Percentiles rank a stretch among this genome's conserved stretches.
phyloP scores from a whole-genome alignment of 768 basidiomycete species.

The Tulasnella sp. region DNA sequence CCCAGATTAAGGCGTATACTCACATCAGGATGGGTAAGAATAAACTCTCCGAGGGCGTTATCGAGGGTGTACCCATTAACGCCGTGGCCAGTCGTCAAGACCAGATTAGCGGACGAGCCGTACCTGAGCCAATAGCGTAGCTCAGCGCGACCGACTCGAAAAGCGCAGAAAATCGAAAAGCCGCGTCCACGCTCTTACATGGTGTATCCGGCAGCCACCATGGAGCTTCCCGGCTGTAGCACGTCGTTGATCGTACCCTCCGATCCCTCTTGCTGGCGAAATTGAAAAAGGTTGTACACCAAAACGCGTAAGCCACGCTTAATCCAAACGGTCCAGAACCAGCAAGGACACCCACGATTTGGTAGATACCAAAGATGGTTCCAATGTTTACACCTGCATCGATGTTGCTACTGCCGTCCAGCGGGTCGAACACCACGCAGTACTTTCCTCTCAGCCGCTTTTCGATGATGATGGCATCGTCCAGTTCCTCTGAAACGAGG shows the following conservation, averaged over 20 bases:
- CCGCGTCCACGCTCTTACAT: slow-evolving; percentile 49
- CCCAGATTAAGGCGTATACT: slow-evolving; percentile 21
- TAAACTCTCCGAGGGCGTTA: slow-evolving; percentile 91
- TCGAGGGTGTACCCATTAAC: slow-evolving; percentile 99
- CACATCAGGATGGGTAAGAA: slow-evolving; percentile 93
- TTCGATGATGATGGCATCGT: slow-evolving; percentile 85
- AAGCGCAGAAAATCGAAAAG: background rate
- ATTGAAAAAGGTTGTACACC: slow-evolving; percentile 6
- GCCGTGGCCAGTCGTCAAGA: slow-evolving; percentile 86
- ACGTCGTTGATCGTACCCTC: slow-evolving; percentile 76
- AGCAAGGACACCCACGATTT: slow-evolving; percentile 46
- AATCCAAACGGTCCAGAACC: background rate
- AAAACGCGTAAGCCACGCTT: background rate
- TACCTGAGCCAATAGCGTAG: slow-evolving; percentile 36
- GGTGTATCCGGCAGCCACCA: slow-evolving; percentile 97
- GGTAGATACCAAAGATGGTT: slow-evolving; percentile 95
- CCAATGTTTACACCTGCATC: slow-evolving; percentile 98
- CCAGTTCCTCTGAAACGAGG: slow-evolving; percentile 91
- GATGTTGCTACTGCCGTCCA: slow-evolving; percentile 94
- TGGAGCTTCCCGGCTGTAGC: slow-evolving; percentile 82
- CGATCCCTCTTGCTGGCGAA: slow-evolving; percentile 54
- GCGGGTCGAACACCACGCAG: slow-evolving; percentile 97
- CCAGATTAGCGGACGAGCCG: slow-evolving; percentile 93
- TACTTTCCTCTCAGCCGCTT: slow-evolving; percentile 71
- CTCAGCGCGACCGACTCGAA: slow-evolving; percentile 4